These are phyloP conservation scores for Umbelopsis sp. DNA, from an alignment of 192 early-diverging fungal species.

Conservation along the genomic window DNA sequence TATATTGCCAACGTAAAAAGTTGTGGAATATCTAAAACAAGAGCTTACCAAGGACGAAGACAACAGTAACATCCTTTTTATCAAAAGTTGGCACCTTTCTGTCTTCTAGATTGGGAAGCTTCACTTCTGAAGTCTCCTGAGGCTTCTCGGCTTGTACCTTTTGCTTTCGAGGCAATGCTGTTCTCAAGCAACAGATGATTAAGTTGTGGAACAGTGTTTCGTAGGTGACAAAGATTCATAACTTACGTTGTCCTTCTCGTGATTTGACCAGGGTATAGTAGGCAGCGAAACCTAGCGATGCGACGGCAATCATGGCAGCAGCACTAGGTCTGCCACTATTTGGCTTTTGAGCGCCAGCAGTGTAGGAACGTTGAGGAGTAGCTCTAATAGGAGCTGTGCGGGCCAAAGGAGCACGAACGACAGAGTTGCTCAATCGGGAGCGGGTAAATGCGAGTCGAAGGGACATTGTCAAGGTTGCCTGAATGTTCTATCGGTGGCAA, in stretches of 20 bases:
- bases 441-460: constrained; percentile 10
- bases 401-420: background rate
- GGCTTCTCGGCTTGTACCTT: constrained; percentile 16
- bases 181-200: background rate
- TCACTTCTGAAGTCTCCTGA: background rate
- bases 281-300: constrained; percentile 45
- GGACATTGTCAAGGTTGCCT: background rate
- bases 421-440: background rate
- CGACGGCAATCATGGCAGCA: constrained; percentile 42
- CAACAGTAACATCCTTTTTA: constrained; percentile 36
- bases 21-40: background rate
- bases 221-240: background rate
- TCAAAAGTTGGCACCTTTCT: constrained; percentile 30
- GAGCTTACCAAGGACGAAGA: constrained; percentile 43
- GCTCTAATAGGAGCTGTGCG: background rate
- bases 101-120: constrained; percentile 10
- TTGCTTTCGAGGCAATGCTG: constrained; percentile 32
- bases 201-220: background rate
- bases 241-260: constrained; percentile 39
- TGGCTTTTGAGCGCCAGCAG: constrained; percentile 5
- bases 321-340: constrained; percentile 27
- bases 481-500: background rate
- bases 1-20: background rate
- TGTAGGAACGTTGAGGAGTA: background rate
- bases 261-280: constrained; percentile 42